A percentile compares a stretch with the other conserved stretches of the same genome.
These are phyloP conservation scores for Lolium perenne DNA, from an alignment of 176 grass and related monocot genomes.

Conservation along the genomic window DNA sequence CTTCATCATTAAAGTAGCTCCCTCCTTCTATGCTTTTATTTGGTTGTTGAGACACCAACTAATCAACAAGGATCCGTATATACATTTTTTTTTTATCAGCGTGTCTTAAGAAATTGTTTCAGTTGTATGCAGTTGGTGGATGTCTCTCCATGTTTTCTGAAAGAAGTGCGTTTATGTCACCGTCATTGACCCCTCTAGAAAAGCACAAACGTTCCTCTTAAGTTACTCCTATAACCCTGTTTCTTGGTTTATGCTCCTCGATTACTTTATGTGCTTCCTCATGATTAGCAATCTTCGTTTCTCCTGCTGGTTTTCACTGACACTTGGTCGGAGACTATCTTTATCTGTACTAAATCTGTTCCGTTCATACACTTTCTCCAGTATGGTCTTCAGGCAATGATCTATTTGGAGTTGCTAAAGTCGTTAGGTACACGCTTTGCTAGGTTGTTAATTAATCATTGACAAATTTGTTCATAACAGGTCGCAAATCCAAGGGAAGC, in stretches of 20 bases:
- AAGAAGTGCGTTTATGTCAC: conserved; percentile 26
- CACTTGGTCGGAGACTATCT: too few species aligned
- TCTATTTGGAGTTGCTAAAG: conserved; percentile 31
- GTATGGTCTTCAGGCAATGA: conserved; percentile 18
- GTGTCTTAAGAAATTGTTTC: conserved; percentile 33
- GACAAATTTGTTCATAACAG: conserved; percentile 50
- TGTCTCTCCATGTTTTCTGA: conserved; percentile 46
- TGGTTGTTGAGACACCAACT: conserved; percentile 31
- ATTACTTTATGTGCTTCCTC: conserved; percentile 36
- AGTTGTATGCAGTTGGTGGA: conserved; percentile 38
- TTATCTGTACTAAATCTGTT: conserved; percentile 39
- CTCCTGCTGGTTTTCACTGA: too few species aligned
- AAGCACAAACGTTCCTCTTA: conserved; percentile 14
- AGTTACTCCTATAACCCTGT: conserved; percentile 21
- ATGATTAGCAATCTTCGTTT: conserved; percentile 18
- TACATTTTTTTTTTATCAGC: neutral
- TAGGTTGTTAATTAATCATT: conserved; percentile 54
- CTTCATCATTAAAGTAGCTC: conserved; percentile 1
- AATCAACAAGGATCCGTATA: conserved; percentile 36
- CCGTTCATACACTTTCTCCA: conserved; percentile 24
- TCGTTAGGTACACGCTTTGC: conserved; percentile 28
- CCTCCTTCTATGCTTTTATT: neutral
- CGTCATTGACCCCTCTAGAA: conserved; percentile 28
- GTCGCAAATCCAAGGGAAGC: conserved; percentile 22
- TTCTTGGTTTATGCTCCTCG: conserved; percentile 22